A percentile compares a stretch with the other conserved stretches of the same genome.
Evolutionary conservation across 2,329 filamentous ascomycete genomes (phyloP).

Genomic region (Fonsecaea monophora): DNA sequence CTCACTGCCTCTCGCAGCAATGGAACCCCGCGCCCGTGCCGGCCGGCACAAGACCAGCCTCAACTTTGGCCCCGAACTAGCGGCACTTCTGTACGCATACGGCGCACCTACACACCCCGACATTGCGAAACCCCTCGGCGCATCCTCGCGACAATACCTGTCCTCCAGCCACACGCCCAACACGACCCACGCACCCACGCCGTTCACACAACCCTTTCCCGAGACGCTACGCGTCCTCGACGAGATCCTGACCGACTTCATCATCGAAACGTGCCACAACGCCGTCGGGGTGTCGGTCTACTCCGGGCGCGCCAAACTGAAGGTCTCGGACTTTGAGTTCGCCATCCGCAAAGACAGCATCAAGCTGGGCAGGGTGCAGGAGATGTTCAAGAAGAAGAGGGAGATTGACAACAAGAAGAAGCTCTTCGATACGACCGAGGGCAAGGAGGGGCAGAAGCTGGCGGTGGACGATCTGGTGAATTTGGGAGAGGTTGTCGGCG

Average conservation of each 20-base stretch:
- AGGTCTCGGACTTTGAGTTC: conserved; percentile 97
- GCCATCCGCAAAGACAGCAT: conserved; percentile 82
- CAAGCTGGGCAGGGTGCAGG: conserved; percentile 87
- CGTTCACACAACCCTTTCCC: conserved; percentile 80
- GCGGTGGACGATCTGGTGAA: conserved; percentile 37
- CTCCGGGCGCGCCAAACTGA: conserved; percentile 91
- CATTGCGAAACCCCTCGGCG: conserved; percentile 40
- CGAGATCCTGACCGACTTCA: conserved; percentile 95
- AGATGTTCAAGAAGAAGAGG: conserved; percentile 86
- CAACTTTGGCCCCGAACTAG: conserved; percentile 77
- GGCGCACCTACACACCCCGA: conserved; percentile 49
- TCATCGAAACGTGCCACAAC: conserved; percentile 90
- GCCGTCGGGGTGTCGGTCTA: conserved; percentile 86
- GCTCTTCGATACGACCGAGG: conserved; percentile 60
- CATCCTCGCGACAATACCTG: conserved; percentile 35
- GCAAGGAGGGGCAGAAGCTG: conserved; percentile 33
- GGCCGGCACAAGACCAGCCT: conserved; percentile 83
- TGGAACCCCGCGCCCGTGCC: conserved; percentile 78
- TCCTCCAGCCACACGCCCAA: conserved; percentile 33
- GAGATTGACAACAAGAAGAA: conserved; percentile 84
- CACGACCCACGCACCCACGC: conserved; percentile 62
- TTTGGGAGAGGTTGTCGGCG: conserved; percentile 39
- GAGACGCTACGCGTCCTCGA: conserved; percentile 87
- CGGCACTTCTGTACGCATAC: conserved; percentile 55
- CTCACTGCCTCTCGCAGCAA: conserved; percentile 44